Percentiles rank a stretch among this genome's conserved stretches.
Conservation (phyloP, 495 filamentous ascomycete genomes). For the Tuber magnatum region DNA sequence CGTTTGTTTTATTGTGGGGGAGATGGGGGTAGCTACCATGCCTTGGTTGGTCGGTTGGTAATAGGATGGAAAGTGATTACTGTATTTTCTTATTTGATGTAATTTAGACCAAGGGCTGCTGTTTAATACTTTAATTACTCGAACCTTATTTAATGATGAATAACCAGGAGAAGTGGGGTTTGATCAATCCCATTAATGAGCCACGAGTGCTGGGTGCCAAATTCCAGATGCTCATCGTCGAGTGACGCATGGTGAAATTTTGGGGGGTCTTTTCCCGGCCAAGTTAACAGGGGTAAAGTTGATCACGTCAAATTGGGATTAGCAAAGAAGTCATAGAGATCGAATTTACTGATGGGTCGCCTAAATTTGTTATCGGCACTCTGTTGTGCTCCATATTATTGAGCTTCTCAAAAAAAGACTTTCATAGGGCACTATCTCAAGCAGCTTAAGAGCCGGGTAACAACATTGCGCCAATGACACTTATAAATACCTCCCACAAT, state of each 20-base stretch:
- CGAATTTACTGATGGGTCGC: background rate
- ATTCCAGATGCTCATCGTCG: background rate
- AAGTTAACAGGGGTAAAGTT: background rate
- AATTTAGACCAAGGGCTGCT: constrained; percentile 1
- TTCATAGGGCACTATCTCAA: constrained; percentile 6
- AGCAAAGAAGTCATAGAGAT: background rate
- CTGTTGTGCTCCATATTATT: background rate
- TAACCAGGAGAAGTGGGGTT: background rate
- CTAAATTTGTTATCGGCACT: background rate
- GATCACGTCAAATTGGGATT: background rate
- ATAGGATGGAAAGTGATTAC: background rate
- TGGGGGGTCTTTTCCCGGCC: background rate
- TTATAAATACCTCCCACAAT: constrained; percentile 21
- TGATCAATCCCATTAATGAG: background rate
- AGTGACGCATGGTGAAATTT: background rate
- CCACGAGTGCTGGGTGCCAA: background rate
- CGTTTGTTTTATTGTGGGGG: background rate
- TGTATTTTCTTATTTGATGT: constrained; percentile 1
- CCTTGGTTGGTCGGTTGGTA: background rate
- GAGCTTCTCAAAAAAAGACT: background rate
- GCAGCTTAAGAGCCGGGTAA: background rate
- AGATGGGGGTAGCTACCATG: background rate
- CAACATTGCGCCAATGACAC: background rate
- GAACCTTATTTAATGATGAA: background rate
- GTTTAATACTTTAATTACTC: background rate